phyloP scores from a whole-genome alignment of 2,329 filamentous ascomycete species.

The Cercospora sp. region DNA sequence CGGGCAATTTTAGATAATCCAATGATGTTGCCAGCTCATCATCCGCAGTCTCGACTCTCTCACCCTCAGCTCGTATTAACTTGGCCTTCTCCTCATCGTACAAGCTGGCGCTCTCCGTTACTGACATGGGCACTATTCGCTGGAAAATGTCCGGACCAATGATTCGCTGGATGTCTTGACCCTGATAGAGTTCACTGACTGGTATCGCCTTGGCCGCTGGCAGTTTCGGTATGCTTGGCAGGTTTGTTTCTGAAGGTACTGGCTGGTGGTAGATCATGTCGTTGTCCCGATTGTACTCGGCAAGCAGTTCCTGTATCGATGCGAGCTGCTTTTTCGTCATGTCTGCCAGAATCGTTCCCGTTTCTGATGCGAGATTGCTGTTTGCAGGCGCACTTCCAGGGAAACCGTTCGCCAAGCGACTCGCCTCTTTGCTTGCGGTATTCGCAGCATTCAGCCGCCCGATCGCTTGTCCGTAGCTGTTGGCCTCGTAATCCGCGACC shows the following conservation, averaged over 20 bases:
- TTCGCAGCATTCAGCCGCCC: slow-evolving; percentile 81
- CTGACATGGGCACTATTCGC: slow-evolving; percentile 92
- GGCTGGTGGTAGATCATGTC: slow-evolving; percentile 98
- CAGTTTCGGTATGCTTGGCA: slow-evolving; percentile 81
- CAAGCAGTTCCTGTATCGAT: slow-evolving; percentile 77
- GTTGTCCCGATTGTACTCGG: slow-evolving; percentile 81
- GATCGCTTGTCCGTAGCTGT: slow-evolving; percentile 81
- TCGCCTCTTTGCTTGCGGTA: slow-evolving; percentile 73
- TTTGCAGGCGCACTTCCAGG: slow-evolving; percentile 75
- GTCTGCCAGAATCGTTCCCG: slow-evolving; percentile 70
- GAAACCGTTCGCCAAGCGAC: slow-evolving; percentile 73
- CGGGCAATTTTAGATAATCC: slow-evolving; percentile 85
- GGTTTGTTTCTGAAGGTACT: slow-evolving; percentile 79
- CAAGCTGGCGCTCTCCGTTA: slow-evolving; percentile 93
- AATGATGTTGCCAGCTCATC: slow-evolving; percentile 94
- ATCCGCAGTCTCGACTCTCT: slow-evolving; percentile 88
- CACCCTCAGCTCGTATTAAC: slow-evolving; percentile 86
- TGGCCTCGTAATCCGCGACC: slow-evolving; percentile 83
- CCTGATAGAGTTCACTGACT: slow-evolving; percentile 92
- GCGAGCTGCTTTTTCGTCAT: slow-evolving; percentile 79
- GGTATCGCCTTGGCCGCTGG: slow-evolving; percentile 96
- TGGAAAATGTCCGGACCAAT: slow-evolving; percentile 96
- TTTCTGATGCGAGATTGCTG: slow-evolving; percentile 81
- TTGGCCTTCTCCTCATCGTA: slow-evolving; percentile 99
- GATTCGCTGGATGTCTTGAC: slow-evolving; percentile 94